Evolutionary conservation across 257 asterid genomes (phyloP).

Genomic region (Solanum habrochaites): DNA sequence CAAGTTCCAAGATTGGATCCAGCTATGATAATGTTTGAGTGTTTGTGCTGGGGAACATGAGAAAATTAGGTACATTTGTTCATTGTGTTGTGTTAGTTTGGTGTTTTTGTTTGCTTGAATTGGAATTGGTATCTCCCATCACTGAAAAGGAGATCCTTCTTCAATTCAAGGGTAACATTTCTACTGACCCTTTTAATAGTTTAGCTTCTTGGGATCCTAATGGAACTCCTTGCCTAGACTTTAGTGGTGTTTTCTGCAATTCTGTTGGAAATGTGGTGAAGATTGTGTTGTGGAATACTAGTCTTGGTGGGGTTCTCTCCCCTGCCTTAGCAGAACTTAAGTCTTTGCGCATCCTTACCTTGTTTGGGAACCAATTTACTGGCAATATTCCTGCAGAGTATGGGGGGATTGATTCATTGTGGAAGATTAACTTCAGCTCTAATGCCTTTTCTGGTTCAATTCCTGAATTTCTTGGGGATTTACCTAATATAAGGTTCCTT

Average conservation of each 20-base stretch:
- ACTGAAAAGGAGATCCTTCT: slow-evolving; percentile 88
- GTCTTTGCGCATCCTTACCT: slow-evolving; percentile 54
- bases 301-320: slow-evolving; percentile 65
- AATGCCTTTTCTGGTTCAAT: slow-evolving; percentile 80
- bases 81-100: slow-evolving; percentile 32
- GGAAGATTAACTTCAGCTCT: slow-evolving; percentile 89
- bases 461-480: slow-evolving; percentile 77
- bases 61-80: slow-evolving; percentile 45
- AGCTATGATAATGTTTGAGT: slow-evolving; percentile 53
- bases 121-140: slow-evolving; percentile 33
- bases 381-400: slow-evolving; percentile 70
- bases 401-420: slow-evolving; percentile 49
- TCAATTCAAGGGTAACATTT: slow-evolving; percentile 74
- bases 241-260: slow-evolving; percentile 59
- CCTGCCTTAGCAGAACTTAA: slow-evolving; percentile 62
- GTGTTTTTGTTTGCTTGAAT: slow-evolving; percentile 28
- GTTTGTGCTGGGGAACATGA: slow-evolving; percentile 50
- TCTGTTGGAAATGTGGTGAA: slow-evolving; percentile 72
- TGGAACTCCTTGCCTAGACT: slow-evolving; percentile 52
- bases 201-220: slow-evolving; percentile 58
- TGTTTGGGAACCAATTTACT: slow-evolving; percentile 65
- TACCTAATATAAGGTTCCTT: slow-evolving; percentile 70
- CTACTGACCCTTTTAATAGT: slow-evolving; percentile 72
- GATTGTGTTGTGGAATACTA: slow-evolving; percentile 75
- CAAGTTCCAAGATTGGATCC: slow-evolving; percentile 38